Evolutionary conservation across 2,329 filamentous ascomycete species (phyloP), one percentile per base, ranked within the genome.

Genomic region (Didymella segeticola): DNA sequence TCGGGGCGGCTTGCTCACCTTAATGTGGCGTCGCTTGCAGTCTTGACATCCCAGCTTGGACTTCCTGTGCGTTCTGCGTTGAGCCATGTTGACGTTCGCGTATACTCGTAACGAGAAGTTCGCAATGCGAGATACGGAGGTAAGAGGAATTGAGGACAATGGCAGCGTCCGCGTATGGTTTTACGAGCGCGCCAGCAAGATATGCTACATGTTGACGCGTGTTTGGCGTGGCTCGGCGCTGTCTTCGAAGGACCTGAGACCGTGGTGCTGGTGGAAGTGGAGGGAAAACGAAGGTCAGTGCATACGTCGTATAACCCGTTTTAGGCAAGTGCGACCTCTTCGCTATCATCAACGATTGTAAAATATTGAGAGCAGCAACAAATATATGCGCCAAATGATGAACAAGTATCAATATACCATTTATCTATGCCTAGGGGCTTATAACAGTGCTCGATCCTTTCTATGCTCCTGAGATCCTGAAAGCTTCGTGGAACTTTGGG

Each of bases 1-100:
- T n/a, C n/a, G n/a, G n/a, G n/a, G n/a, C n/a, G 27, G 17, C 15
- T 5, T 43, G 7, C 41, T 11, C 15, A 60, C 63, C 63, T 66
- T 67, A 49, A 66, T 57, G 41, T 62, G 63, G 20, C 64, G 64
- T 11, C 58, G 47, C 43, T 67, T 67, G 45, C 64, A 67, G 22
- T 56, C 48, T 11, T 57, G 50, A 47, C 62, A 66, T 5, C 62
- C 64, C 17, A 57, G 43, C 17, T 60, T 54, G 8, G 62, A 64
- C 45, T 67, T 67, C 22, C 51, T 61, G 55, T 66, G 63, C 22
- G 57, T 39, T 29, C 58, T 52, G 15, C 62, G 51, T 9, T 48
- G 45, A 27, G 56, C 22, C 49, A 46, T 53, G 10, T 26, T 27
- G 30, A 25, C 43, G 15, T 43, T 36, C 34, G 12, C 50, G 43